These are phyloP conservation scores for Spiromastix sp. DNA, from an alignment of 2,329 filamentous ascomycete species.

Conservation along the genomic window DNA sequence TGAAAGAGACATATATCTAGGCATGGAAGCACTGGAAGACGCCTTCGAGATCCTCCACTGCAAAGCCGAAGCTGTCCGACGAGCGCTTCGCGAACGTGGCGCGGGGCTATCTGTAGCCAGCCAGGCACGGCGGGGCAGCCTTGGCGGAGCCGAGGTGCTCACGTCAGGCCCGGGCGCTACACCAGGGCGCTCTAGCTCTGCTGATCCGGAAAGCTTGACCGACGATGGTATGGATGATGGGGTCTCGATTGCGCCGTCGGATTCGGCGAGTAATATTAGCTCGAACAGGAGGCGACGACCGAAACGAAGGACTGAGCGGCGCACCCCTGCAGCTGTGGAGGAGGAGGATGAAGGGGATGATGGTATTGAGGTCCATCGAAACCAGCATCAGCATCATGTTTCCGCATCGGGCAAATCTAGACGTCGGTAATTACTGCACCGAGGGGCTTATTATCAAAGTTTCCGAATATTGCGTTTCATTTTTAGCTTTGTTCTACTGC, in stretches of 20 bases:
- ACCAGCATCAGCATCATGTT: too few species aligned
- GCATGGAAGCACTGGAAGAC: slow-evolving; percentile 91
- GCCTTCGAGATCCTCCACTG: slow-evolving; percentile 87
- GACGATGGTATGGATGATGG: slow-evolving; percentile 37
- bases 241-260: slow-evolving; percentile 36
- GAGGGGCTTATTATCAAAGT: too few species aligned
- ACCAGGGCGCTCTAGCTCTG: slow-evolving; percentile 1
- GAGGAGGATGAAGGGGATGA: slow-evolving; percentile 37
- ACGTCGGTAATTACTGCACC: too few species aligned
- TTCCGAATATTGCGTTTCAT: too few species aligned
- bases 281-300: slow-evolving; percentile 33
- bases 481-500: too few species aligned
- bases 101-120: slow-evolving; percentile 55
- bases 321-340: slow-evolving; percentile 38
- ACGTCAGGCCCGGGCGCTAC: too few species aligned
- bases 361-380: too few species aligned
- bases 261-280: slow-evolving; percentile 40
- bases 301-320: slow-evolving; percentile 37
- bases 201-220: slow-evolving; percentile 23
- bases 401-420: too few species aligned
- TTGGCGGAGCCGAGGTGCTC: slow-evolving; percentile 6
- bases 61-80: slow-evolving; percentile 70
- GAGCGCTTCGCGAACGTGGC: slow-evolving; percentile 67
- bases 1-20: slow-evolving; percentile 82
- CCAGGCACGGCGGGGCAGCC: slow-evolving; percentile 31